A percentile compares a stretch with the other conserved stretches of the same genome.
phyloP scores from a whole-genome alignment of 768 basidiomycete species.

The Xerocomus brunneocitrinus region DNA sequence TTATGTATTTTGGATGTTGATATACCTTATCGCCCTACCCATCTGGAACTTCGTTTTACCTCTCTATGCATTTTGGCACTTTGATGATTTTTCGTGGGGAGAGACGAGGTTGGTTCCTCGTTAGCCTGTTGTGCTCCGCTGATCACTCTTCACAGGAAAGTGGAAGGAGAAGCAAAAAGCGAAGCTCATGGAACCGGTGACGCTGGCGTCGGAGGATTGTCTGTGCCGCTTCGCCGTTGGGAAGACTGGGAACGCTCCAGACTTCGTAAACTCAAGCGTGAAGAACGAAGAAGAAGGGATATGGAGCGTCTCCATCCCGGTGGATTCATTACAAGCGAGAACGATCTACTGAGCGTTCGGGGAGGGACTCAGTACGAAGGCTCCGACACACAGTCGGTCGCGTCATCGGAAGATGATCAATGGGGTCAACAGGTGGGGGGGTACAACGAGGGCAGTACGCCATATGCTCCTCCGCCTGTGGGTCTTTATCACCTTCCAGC shows the following conservation, averaged over 20 bases:
- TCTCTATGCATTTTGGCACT: slow-evolving; percentile 97
- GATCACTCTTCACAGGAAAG: slow-evolving; percentile 58
- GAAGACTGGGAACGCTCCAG: slow-evolving; percentile 99
- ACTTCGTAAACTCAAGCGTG: slow-evolving; percentile 83
- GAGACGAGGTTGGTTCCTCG: slow-evolving; percentile 74
- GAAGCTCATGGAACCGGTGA: slow-evolving; percentile 72
- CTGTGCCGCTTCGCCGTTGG: slow-evolving; percentile 94
- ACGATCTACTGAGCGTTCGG: slow-evolving; percentile 57
- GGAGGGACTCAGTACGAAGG: slow-evolving; percentile 67
- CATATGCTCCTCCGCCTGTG: slow-evolving; percentile 84
- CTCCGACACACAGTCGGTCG: slow-evolving; percentile 75
- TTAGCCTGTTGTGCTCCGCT: slow-evolving; percentile 1
- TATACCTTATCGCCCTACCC: slow-evolving; percentile 88
- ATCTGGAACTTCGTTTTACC: slow-evolving; percentile 96
- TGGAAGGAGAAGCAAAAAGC: slow-evolving; percentile 83
- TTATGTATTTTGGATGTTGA: slow-evolving; percentile 97
- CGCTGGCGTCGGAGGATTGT: slow-evolving; percentile 45
- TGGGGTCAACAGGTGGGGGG: slow-evolving; percentile 95
- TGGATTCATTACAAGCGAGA: slow-evolving; percentile 59
- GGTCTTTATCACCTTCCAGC: slow-evolving; percentile 49
- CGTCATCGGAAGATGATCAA: slow-evolving; percentile 89
- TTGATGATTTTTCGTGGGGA: slow-evolving; percentile 99
- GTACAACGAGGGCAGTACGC: slow-evolving; percentile 80
- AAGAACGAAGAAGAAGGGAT: slow-evolving; percentile 76
- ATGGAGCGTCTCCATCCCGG: slow-evolving; percentile 74